These are phyloP conservation scores for Tolypocladium tropicale DNA, from an alignment of 2,329 filamentous ascomycete genomes.

Conservation along the genomic window DNA sequence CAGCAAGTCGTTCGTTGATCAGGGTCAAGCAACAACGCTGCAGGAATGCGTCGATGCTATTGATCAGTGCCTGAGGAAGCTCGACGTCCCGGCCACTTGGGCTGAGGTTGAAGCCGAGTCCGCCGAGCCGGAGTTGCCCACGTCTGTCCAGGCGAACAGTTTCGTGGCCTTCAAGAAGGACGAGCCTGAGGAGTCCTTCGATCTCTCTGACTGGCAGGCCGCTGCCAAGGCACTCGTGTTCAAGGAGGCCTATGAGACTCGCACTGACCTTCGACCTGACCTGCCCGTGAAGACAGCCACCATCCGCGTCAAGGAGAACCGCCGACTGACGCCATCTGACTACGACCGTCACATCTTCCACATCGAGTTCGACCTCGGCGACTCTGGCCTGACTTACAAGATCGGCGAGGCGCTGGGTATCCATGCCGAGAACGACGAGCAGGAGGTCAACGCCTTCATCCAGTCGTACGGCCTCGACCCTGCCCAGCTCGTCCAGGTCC, in stretches of 20 bases:
- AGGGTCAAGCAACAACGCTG: constrained; percentile 38
- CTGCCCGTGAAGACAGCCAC: constrained; percentile 76
- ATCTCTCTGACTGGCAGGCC: constrained; percentile 67
- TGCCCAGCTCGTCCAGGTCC: constrained; percentile 81
- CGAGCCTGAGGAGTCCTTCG: constrained; percentile 55
- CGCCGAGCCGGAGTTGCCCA: constrained; percentile 41
- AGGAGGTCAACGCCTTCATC: constrained; percentile 76
- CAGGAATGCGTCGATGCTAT: constrained; percentile 56
- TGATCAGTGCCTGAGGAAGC: constrained; percentile 56
- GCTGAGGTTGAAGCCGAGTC: constrained; percentile 50
- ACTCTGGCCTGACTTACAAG: constrained; percentile 87
- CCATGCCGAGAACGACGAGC: constrained; percentile 83
- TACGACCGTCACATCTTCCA: constrained; percentile 99
- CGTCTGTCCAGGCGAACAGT: constrained; percentile 64
- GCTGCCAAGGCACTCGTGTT: constrained; percentile 83
- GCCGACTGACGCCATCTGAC: constrained; percentile 72
- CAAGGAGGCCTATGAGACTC: constrained; percentile 84
- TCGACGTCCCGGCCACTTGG: constrained; percentile 77
- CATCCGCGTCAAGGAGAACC: constrained; percentile 89
- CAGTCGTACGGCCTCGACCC: constrained; percentile 76
- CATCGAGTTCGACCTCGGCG: constrained; percentile 93
- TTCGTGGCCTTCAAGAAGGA: constrained; percentile 72
- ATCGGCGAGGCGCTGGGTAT: constrained; percentile 96
- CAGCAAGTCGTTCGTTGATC: constrained; percentile 53
- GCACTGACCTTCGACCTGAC: constrained; percentile 69